These are phyloP conservation scores for Scytalidium lignicola DNA, from an alignment of 2,329 filamentous ascomycete genomes.

Conservation along the genomic window DNA sequence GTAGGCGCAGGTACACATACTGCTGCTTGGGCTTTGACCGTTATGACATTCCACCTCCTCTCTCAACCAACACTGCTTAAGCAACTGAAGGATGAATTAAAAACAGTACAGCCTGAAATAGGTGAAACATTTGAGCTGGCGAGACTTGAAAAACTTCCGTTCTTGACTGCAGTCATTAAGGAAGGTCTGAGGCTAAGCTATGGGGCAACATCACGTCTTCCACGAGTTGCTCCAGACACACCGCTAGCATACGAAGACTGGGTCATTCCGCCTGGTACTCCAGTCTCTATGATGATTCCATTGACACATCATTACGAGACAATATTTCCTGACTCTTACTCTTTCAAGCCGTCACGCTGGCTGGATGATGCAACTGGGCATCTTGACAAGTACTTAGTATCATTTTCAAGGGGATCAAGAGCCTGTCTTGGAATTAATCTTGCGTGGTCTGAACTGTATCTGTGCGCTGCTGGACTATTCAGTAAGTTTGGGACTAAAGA, in stretches of 20 bases:
- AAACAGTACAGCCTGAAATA: conserved; percentile 10
- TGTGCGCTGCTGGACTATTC: conserved; percentile 10
- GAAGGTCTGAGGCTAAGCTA: conserved; percentile 29
- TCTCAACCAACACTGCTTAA: conserved; percentile 24
- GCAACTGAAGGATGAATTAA: conserved; percentile 31
- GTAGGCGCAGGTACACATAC: conserved; percentile 34
- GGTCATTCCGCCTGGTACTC: conserved; percentile 25
- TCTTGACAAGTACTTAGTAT: conserved; percentile 33
- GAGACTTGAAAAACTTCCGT: conserved; percentile 23
- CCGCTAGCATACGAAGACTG: conserved; percentile 11
- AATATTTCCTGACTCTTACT: conserved; percentile 32
- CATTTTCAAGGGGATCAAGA: conserved; percentile 37
- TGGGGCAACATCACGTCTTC: conserved; percentile 25
- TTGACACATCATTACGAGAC: conserved; percentile 35
- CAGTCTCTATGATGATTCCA: conserved; percentile 33
- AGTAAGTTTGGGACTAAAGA: conserved; percentile 13
- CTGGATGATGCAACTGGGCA: conserved; percentile 26
- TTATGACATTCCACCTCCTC: conserved; percentile 32
- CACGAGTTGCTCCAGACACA: conserved; percentile 21
- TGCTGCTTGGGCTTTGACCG: conserved; percentile 27
- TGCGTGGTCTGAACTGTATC: conserved; percentile 17
- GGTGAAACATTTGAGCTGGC: conserved; percentile 6
- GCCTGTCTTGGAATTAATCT: conserved; percentile 35
- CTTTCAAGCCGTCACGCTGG: conserved; percentile 37
- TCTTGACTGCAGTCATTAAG: conserved; percentile 28